Evolutionary conservation across 495 filamentous ascomycete species (phyloP).

Genomic region (Penicillium simplicissimum): DNA sequence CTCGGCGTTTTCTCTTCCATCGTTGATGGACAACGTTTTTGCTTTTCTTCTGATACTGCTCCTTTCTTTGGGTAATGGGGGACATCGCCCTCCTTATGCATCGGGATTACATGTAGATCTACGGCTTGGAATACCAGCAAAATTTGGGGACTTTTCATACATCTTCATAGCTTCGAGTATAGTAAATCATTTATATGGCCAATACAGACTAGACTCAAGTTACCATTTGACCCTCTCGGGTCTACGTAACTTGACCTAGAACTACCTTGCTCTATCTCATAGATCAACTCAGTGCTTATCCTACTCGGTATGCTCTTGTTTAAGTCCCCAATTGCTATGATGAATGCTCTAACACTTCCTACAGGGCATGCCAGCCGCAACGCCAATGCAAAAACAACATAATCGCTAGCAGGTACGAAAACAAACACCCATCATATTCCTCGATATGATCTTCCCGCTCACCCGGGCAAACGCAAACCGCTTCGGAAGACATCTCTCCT

Average conservation of each 20-base stretch:
- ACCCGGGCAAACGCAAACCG: background rate
- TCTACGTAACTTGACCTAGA: background rate
- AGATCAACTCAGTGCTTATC: background rate
- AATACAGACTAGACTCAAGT: background rate
- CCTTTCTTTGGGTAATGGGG: slow-evolving; percentile 4
- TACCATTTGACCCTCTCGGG: background rate
- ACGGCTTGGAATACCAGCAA: slow-evolving; percentile 5
- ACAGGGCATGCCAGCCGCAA: background rate
- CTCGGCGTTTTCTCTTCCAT: slow-evolving; percentile 8
- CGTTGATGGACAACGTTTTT: background rate
- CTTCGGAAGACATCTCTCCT: background rate
- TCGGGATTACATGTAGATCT: slow-evolving; percentile 19
- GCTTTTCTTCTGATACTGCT: too few species aligned
- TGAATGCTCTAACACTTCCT: background rate
- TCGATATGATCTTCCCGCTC: too few species aligned
- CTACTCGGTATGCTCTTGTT: background rate
- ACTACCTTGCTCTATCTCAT: background rate
- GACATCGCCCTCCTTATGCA: background rate
- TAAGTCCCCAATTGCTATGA: background rate
- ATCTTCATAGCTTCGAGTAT: too few species aligned
- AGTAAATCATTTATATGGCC: too few species aligned
- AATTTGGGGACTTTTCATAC: background rate
- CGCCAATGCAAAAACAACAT: background rate
- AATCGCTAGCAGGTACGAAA: background rate
- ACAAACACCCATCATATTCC: too few species aligned